These are phyloP conservation scores for Syzygium aqueum DNA, from an alignment of 345 rosid genomes.

Conservation along the genomic window DNA sequence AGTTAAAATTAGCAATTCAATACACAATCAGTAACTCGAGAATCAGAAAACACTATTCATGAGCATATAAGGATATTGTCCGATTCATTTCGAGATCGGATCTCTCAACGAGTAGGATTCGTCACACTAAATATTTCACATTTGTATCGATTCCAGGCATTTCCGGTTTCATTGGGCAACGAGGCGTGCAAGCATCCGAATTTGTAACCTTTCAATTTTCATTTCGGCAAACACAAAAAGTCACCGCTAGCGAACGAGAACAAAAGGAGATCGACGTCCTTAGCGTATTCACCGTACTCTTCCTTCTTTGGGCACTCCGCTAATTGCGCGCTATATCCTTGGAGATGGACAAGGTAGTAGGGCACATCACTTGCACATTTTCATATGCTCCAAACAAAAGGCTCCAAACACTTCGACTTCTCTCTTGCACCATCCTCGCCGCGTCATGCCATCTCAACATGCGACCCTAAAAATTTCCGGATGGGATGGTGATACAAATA, in stretches of 20 bases:
- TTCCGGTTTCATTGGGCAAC: background rate
- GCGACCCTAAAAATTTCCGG: background rate
- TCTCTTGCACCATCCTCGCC: background rate
- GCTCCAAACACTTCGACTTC: background rate
- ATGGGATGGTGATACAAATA: too few species aligned
- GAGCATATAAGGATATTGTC: rapidly evolving
- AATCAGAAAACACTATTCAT: rapidly evolving
- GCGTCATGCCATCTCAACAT: background rate
- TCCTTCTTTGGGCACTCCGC: background rate
- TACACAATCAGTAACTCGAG: background rate
- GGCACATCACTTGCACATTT: background rate
- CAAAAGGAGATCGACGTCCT: background rate
- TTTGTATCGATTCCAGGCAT: background rate
- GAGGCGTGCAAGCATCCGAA: background rate
- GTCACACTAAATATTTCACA: background rate
- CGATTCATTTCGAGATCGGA: rapidly evolving
- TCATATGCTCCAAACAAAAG: background rate
- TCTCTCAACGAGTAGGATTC: background rate
- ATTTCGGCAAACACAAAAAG: background rate
- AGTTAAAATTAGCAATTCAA: background rate
- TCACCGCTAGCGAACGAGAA: background rate
- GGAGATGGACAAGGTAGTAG: background rate
- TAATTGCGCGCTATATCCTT: background rate
- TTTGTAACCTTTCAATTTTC: background rate
- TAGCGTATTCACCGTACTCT: background rate